Base-by-base conservation (phyloP, 176 grass and related monocot genomes). In the Pharus latifolius region DNA sequence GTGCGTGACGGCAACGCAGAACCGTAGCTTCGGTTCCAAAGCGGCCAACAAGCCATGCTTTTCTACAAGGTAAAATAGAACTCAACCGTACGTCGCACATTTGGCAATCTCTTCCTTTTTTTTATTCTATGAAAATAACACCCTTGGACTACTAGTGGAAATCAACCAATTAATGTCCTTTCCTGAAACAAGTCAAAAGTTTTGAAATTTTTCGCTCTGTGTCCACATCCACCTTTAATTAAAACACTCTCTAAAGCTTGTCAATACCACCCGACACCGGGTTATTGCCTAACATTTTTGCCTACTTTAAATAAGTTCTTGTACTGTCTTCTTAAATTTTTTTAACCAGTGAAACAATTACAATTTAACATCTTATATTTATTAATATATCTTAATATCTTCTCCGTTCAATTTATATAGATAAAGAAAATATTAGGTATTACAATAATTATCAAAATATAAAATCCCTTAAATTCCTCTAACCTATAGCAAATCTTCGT, bases 131-230 rank as follows among this genome's bases (percentile, higher is more conserved):
- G 26, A 85, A 47, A 80, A 76, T 69, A 62, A 60, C 82, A 23
- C 23, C 38, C 2, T 61, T 63, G 63, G 63, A 85, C 63, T 75
- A 80, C 80, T 61, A 57, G 76, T 75, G 76, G 70, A 80, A 69
- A 24, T 32, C 29, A n/a, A 44, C 76, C 83, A 69, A 41, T 48
- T 69, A 22, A 4, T 11, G 69, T 69, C 63, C 69, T 85, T 80
- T 63, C 70, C 38, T 56, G 29, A 85, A 69, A 85, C 56, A 32
- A 69, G 63, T 85, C 69, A 63, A 74, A 25, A 14, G 8, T 6
- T 41, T 54, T 69, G 69, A 75, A 85, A 48, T 49, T 46, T 78
- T 81, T 31, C 63, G 69, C 63, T 3, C 54, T 31, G 24, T 24
- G 83, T 80, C 70, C 28, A 26, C 49, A 35, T 80, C 76, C 30